Evolutionary conservation across 371 early-diverging fungal genomes (phyloP).

Genomic region (Blakeslea trispora): DNA sequence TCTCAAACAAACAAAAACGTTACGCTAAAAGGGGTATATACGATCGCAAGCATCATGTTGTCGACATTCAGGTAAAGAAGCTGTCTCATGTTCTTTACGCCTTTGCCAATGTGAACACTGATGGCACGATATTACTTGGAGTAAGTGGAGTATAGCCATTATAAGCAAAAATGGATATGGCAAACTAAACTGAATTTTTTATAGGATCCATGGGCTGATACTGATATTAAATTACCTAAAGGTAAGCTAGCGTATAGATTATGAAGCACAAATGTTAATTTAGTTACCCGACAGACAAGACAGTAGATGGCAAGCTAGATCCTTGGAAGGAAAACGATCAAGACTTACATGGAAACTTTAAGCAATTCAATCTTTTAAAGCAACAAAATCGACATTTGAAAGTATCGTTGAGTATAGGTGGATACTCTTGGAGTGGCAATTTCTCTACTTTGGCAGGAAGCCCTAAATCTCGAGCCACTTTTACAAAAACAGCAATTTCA

Average conservation of each 20-base stretch:
- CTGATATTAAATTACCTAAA: constrained; percentile 37
- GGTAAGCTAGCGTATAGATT: too few species aligned
- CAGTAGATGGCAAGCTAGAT: constrained; percentile 50
- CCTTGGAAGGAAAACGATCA: constrained; percentile 54
- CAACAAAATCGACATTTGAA: constrained; percentile 65
- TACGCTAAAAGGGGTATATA: constrained; percentile 64
- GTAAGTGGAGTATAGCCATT: constrained; percentile 23
- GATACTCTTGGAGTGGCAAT: constrained; percentile 83
- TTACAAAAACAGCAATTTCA: constrained; percentile 58
- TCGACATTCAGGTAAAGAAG: constrained; percentile 58
- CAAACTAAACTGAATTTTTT: not conserved
- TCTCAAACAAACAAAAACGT: not conserved
- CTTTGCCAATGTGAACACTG: constrained; percentile 77
- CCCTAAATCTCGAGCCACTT: constrained; percentile 49
- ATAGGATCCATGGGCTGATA: constrained; percentile 51
- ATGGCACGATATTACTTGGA: constrained; percentile 64
- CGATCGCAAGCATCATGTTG: constrained; percentile 62
- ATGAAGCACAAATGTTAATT: not conserved
- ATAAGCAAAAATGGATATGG: too few species aligned
- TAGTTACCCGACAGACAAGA: constrained; percentile 15
- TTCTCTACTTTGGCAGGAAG: constrained; percentile 72
- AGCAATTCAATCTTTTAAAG: constrained; percentile 76
- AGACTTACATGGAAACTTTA: constrained; percentile 72
- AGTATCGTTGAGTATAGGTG: constrained; percentile 81
- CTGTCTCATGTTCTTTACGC: constrained; percentile 85